Conservation (phyloP, 768 basidiomycete species). For the Rhodotorula kratochvilovae region DNA sequence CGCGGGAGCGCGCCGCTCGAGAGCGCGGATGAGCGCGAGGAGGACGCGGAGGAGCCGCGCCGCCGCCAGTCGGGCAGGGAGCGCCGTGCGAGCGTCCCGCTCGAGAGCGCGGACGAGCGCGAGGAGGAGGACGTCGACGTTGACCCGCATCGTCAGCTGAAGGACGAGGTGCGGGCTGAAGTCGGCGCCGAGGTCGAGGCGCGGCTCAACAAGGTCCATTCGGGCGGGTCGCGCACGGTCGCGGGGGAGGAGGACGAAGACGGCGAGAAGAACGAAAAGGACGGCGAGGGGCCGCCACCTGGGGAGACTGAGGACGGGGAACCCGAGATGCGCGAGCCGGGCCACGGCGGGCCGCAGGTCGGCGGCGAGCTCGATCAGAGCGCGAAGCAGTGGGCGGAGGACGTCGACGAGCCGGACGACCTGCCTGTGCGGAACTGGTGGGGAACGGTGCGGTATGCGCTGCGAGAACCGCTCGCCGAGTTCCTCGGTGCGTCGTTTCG, state of each 20-base stretch:
- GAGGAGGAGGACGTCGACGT: neutral
- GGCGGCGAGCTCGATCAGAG: constrained; percentile 31
- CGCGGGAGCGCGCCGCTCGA: neutral
- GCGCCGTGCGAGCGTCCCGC: neutral
- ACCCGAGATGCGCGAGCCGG: neutral
- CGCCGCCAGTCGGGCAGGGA: neutral
- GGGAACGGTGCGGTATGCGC: constrained; percentile 26
- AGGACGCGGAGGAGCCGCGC: no score
- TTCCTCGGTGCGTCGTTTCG: constrained; percentile 17
- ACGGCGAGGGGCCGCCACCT: neutral
- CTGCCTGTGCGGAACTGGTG: constrained; percentile 28
- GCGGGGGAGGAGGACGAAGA: neutral
- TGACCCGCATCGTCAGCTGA: neutral
- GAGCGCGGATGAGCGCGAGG: neutral
- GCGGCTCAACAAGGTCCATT: neutral
- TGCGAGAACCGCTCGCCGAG: constrained; percentile 35
- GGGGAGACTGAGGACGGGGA: neutral
- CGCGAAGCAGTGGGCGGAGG: constrained; percentile 13
- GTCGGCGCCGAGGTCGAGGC: constrained; percentile 1
- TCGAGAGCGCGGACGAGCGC: neutral
- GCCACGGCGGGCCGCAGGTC: neutral
- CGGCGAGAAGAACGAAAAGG: neutral
- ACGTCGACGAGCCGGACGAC: neutral
- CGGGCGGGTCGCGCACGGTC: neutral
- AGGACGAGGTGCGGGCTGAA: neutral